Base-by-base conservation (phyloP, 345 rosid species). In the Eucalyptus sp. region DNA sequence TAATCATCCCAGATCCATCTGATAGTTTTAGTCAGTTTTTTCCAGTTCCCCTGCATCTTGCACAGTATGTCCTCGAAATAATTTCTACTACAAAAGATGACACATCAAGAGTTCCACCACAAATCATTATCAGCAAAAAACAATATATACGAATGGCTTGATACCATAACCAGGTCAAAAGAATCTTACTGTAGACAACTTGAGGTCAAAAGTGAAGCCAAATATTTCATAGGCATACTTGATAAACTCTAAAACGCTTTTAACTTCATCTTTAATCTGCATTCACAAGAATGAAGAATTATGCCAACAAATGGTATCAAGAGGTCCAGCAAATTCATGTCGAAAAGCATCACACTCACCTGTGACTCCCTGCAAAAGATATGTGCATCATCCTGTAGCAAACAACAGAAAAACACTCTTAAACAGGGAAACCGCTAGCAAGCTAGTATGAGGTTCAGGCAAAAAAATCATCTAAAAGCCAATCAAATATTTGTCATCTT, bases 301-400 rank as follows among this genome's bases (percentile, higher is more conserved):
- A 89, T 27, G 86, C 12, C 17, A 86, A 51, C 64, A 4, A 31
- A n/a, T 87, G 41, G 86, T 88, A 68, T 80, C 54, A 86, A 86
- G 50, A 43, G 68, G 84, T 71, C 71, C 33, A 71, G 48, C 48
- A 76, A 76, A 76, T 76, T 27, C 14, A 46, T 49, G 48, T 52
- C 60, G 51, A 91, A 87, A 87, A 83, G 52, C 89, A 87, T 84
- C 87, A 71, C 88, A 76, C 87, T 90, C 87, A 97, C 99, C 97
- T 97, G 99, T 25, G 93, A 91, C 89, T 95, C 96, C 93, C 94
- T 94, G 92, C 99, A 98, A 94, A 98, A 97, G 88, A 98, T 97
- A 91, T 96, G 99, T 89, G 99, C 98, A 92, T 97, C 98, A 91
- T 97, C 99, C 99, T 97, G 98, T 54, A 91, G 88, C 88, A 90